Conservation (phyloP, 2,329 filamentous ascomycete species). For the Curvularia spicifera region DNA sequence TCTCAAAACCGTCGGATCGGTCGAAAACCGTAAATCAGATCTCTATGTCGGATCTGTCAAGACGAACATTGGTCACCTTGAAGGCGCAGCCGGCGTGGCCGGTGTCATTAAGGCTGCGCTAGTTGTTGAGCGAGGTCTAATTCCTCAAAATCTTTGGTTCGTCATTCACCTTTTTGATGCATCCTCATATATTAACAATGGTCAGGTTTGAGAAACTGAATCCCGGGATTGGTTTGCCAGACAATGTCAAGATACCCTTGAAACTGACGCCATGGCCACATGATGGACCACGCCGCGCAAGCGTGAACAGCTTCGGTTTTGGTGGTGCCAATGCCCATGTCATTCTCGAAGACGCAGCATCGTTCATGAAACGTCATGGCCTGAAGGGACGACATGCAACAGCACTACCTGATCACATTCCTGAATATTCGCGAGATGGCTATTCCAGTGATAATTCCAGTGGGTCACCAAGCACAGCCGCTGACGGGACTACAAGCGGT, state of each 20-base stretch:
- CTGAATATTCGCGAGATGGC: constrained; percentile 7
- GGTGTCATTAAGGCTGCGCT: constrained; percentile 50
- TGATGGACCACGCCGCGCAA: constrained; percentile 45
- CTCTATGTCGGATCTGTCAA: constrained; percentile 41
- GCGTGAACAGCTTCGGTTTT: constrained; percentile 57
- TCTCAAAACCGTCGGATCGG: constrained; percentile 30
- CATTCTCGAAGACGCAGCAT: constrained; percentile 21
- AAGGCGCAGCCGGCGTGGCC: constrained; percentile 34
- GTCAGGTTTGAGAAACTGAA: constrained; percentile 14
- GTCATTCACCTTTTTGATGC: constrained; percentile 23
- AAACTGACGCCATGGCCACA: constrained; percentile 27
- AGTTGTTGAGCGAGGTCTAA: constrained; percentile 49
- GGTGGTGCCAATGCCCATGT: constrained; percentile 51
- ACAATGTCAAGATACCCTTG: constrained; percentile 12
- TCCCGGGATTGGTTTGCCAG: constrained; percentile 4
- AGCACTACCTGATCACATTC: constrained; percentile 17
- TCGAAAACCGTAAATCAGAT: constrained; percentile 24
- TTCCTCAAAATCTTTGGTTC: constrained; percentile 44
- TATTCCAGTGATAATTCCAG: constrained; percentile 2
- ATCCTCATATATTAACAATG: background rate
- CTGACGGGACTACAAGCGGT: constrained; percentile 4
- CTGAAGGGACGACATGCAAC: constrained; percentile 21
- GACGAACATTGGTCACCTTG: constrained; percentile 45
- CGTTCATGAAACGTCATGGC: constrained; percentile 6
- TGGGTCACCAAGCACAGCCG: constrained; percentile 7